Evolutionary conservation across 2,329 filamentous ascomycete species (phyloP).

Genomic region (Calonectria crousiana): DNA sequence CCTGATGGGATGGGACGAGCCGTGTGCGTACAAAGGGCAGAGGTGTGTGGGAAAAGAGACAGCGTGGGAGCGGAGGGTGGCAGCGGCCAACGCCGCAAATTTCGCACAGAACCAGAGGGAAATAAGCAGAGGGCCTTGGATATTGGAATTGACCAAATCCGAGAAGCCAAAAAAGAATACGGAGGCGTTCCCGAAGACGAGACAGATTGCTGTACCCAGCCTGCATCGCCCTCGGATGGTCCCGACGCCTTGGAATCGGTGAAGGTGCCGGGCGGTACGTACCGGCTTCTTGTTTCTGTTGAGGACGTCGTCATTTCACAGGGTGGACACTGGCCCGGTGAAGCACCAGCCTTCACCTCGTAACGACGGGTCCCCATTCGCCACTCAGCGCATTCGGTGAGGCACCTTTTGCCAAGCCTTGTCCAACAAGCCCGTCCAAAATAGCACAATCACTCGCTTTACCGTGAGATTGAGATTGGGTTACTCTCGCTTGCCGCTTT

Average conservation of each 20-base stretch:
- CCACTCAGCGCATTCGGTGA: constrained; percentile 14
- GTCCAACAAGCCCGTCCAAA: constrained; percentile 29
- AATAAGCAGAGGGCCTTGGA: not conserved
- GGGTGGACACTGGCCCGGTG: constrained; percentile 15
- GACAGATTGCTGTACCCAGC: not conserved
- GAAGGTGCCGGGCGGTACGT: constrained; percentile 15
- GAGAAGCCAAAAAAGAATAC: not conserved
- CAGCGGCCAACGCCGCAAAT: not conserved
- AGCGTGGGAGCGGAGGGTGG: not conserved
- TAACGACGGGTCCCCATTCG: not conserved
- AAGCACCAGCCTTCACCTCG: constrained; percentile 19
- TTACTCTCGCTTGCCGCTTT: constrained; percentile 2
- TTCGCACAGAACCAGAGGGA: not conserved
- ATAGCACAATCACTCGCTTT: constrained; percentile 31
- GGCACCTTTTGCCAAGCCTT: not conserved
- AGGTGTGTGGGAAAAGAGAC: constrained; percentile 7
- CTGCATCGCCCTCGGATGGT: constrained; percentile 5
- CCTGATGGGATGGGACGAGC: constrained; percentile 5
- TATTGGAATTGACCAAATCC: not conserved
- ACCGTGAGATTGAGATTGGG: constrained; percentile 9
- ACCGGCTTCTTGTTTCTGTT: constrained; percentile 22
- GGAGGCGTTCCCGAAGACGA: constrained; percentile 7
- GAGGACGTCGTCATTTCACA: constrained; percentile 14
- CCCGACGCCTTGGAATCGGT: constrained; percentile 6
- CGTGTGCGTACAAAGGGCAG: not conserved